Conservation (phyloP, 1,284 basidiomycete genomes). For the Pterula multifida region DNA sequence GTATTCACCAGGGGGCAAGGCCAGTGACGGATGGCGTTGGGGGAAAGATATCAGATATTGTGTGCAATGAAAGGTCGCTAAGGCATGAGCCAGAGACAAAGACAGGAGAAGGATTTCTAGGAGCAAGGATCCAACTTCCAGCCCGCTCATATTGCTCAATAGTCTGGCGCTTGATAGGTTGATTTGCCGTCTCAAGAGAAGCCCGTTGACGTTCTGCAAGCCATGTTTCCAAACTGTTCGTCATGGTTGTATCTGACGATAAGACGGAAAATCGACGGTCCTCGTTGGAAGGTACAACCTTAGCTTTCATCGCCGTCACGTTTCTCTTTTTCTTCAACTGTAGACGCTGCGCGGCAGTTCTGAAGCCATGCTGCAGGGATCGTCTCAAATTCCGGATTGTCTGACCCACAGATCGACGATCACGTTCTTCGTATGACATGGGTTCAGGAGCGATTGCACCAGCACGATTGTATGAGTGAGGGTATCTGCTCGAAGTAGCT, state of each 20-base stretch:
- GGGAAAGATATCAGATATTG: neutral
- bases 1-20: neutral
- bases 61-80: constrained; percentile 13
- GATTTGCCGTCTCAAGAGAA: constrained; percentile 3
- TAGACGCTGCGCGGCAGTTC: neutral
- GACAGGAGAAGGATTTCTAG: constrained; percentile 13
- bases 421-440: constrained; percentile 10
- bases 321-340: neutral
- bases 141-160: constrained; percentile 33
- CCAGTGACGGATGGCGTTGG: neutral
- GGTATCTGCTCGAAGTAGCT: constrained; percentile 15
- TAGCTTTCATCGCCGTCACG: neutral
- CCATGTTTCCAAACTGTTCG: constrained; percentile 25
- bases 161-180: constrained; percentile 12
- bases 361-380: constrained; percentile 6
- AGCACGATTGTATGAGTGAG: constrained; percentile 20
- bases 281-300: neutral
- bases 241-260: constrained; percentile 21
- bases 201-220: constrained; percentile 20
- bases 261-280: constrained; percentile 7
- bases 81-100: constrained; percentile 18
- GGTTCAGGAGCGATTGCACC: constrained; percentile 29
- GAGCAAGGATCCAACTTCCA: constrained; percentile 32
- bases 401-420: constrained; percentile 12
- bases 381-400: constrained; percentile 19